Evolutionary conservation across 2,329 filamentous ascomycete genomes (phyloP).

Genomic region (Chaetomiaceae sp.): DNA sequence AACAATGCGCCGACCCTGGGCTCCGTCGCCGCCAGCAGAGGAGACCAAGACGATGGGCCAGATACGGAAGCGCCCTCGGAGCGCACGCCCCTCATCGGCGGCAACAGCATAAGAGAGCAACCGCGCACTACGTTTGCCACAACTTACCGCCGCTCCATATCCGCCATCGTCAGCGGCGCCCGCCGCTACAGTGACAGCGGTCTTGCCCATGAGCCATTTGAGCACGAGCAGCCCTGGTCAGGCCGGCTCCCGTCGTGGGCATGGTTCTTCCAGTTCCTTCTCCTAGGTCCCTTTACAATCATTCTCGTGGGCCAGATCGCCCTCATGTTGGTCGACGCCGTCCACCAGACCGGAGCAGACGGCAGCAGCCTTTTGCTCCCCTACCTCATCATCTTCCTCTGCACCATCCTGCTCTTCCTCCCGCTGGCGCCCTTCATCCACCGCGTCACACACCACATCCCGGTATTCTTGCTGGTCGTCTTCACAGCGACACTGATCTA

Average conservation of each 20-base stretch:
- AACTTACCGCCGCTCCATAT: constrained; percentile 49
- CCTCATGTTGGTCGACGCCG: constrained; percentile 65
- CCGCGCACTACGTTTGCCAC: constrained; percentile 51
- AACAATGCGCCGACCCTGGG: constrained; percentile 6
- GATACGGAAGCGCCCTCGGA: constrained; percentile 45
- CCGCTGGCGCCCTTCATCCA: constrained; percentile 83
- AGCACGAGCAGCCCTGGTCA: constrained; percentile 82
- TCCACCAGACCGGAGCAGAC: constrained; percentile 79
- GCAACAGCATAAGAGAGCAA: constrained; percentile 28
- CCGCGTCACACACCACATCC: constrained; percentile 77
- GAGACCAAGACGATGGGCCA: constrained; percentile 33
- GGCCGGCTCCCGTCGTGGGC: constrained; percentile 72
- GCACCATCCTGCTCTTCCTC: constrained; percentile 67
- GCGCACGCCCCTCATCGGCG: constrained; percentile 46
- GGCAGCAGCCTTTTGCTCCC: constrained; percentile 68
- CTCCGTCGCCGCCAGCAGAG: constrained; percentile 8
- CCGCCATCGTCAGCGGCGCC: constrained; percentile 28
- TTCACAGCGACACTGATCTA: constrained; percentile 76
- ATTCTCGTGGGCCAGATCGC: constrained; percentile 73
- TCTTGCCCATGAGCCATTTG: constrained; percentile 44
- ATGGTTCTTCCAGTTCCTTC: constrained; percentile 81
- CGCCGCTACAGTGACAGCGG: constrained; percentile 24
- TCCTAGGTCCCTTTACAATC: constrained; percentile 73
- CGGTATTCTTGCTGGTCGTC: constrained; percentile 68
- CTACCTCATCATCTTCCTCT: constrained; percentile 63